Evolutionary conservation across 192 early-diverging fungal species (phyloP), one percentile per base, ranked within the genome.

Genomic region (Backusella westeae): DNA sequence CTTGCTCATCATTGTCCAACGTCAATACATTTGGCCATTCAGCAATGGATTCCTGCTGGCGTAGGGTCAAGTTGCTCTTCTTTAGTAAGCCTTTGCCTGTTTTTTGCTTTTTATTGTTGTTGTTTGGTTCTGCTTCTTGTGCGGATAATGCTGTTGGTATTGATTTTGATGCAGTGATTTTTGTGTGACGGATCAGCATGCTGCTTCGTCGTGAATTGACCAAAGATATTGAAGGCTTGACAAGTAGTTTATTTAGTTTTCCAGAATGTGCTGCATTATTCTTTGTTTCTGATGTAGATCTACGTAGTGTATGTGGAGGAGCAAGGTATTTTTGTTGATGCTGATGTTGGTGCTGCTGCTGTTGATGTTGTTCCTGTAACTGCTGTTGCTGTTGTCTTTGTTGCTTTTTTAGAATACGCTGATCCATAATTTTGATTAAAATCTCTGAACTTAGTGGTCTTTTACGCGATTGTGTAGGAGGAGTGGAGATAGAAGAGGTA

Each of bases 1-100:
- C 83, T n/a, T 81, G 74, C 66, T 85, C 83, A 19, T 77, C 66
- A 44, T 69, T 70, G 26, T 53, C 77, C 7, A 36, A 65, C 6
- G 71, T 41, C 4, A 67, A 53, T 6, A 74, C 66, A 69, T 75
- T 26, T 7, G 74, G 74, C 67, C 74, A 69, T 1, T 75, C 74
- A 21, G 36, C 41, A 53, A 72, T 53, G 6, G 39, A 34, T 52
- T 53, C 71, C 34, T 72, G 68, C 21, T 35, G 34, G n/a, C 38
- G 68, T 12, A 23, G 10, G 12, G 34, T 21, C 3, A 39, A 9
- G 39, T 35, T 34, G 12, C 56, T 63, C 26, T 34, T 74, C n/a
- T 63, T 74, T 41, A 39, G 17, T 36, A 65, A 35, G n/a, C 65
- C n/a, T 44, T 59, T 59, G 17, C 19, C 29, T 12, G 19, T 35